Base-by-base conservation (phyloP, 2,329 filamentous ascomycete species). In the Ceratocystis eucalypticola region DNA sequence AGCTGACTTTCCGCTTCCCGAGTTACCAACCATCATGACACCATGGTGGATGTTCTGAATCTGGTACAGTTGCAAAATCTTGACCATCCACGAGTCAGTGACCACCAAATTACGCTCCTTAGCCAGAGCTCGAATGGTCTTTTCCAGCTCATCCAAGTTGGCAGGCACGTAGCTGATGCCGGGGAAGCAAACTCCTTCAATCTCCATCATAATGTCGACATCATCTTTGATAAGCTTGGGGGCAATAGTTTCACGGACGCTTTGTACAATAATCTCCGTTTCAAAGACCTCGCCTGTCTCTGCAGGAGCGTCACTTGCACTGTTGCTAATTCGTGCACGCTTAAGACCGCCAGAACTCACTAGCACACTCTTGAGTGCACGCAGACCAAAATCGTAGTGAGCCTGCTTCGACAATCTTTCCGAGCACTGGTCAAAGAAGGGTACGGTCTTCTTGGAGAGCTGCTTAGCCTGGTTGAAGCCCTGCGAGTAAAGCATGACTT, bases 1-100 rank as follows among this genome's bases (percentile, higher is more conserved):
- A 1, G 89, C 86, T 50, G 94, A 96, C 78, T 99, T 99, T 74
- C 95, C 95, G 59, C 93, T 88, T n/a, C 95, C 94, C 37, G 95
- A 96, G 73, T 90, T 91, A 69, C 94, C 94, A 8, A 99, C 94
- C 94, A 99, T 97, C 95, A 99, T 99, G 33, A 99, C 94, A 87
- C 94, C 94, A 71, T 99, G 94, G 73, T 99, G 94, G 67, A 99
- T 91, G 70, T 87, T 89, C 76, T 97, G 94, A 69, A 99, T 99
- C 75, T 99, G 94, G 75, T 96, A 97, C 1, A 99, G 83, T 75
- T 99, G 94, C 7, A 99, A 81, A 44, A 96, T 87, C 78, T 99
- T 99, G 67, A 90, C 94, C 84, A 97, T 91, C 95, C 95, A 99
- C 61, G 87, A 86, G 66, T 97, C 92, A 67, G 87, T 96, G 71